Evolutionary conservation across 805 yeast species (phyloP).

Genomic region (Spencermartinsiella europaea): DNA sequence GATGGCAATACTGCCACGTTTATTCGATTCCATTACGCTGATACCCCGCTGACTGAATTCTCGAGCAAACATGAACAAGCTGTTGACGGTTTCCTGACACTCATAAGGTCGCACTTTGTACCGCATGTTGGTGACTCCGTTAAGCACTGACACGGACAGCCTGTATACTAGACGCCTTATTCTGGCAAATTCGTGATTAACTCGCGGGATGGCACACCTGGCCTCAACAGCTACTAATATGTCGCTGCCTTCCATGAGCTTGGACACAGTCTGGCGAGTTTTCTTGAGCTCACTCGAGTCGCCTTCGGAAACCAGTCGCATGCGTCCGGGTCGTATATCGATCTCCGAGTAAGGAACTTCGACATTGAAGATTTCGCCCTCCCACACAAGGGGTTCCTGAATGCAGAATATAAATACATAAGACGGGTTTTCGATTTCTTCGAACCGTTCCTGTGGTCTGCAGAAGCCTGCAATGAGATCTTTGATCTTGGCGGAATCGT

Average conservation of each 20-base stretch:
- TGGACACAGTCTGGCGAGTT: constrained; percentile 53
- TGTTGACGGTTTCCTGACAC: constrained; percentile 72
- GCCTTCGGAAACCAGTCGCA: constrained; percentile 64
- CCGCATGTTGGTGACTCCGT: constrained; percentile 48
- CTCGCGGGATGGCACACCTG: constrained; percentile 64
- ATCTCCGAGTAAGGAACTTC: constrained; percentile 33
- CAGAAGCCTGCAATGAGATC: constrained; percentile 30
- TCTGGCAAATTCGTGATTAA: constrained; percentile 65
- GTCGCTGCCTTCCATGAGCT: constrained; percentile 51
- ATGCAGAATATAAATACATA: constrained; percentile 73
- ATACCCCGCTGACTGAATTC: constrained; percentile 76
- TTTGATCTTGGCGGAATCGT: constrained; percentile 33
- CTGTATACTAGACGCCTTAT: constrained; percentile 63
- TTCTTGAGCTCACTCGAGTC: constrained; percentile 54
- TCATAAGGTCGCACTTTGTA: constrained; percentile 51
- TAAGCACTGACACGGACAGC: constrained; percentile 60
- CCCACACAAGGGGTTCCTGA: constrained; percentile 85
- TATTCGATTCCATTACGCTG: constrained; percentile 54
- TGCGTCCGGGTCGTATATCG: constrained; percentile 62
- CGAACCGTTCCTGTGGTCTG: constrained; percentile 24
- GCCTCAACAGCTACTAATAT: constrained; percentile 47
- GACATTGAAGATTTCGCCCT: constrained; percentile 65
- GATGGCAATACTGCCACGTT: constrained; percentile 64
- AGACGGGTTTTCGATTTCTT: constrained; percentile 40
- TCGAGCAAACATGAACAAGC: constrained; percentile 68